phyloP scores from a whole-genome alignment of 2,329 filamentous ascomycete genomes.

The Akanthomyces uredinophilus region DNA sequence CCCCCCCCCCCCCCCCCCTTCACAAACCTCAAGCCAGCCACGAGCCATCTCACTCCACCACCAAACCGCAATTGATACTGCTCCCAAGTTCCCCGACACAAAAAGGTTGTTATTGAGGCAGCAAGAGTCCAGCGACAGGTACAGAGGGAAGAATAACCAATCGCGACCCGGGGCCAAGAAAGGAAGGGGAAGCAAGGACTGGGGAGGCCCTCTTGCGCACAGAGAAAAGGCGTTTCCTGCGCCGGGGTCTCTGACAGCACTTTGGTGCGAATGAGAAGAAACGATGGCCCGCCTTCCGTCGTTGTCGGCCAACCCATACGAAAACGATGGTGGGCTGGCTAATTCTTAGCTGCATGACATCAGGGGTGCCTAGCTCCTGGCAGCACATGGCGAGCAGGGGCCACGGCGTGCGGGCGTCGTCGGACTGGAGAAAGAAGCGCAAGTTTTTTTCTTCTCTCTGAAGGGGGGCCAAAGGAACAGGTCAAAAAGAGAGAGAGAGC shows the following conservation, averaged over 20 bases:
- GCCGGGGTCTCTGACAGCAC: background rate
- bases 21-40: background rate
- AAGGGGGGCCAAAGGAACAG: background rate
- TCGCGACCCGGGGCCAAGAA: background rate
- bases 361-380: background rate
- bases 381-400: slow-evolving; percentile 12
- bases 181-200: background rate
- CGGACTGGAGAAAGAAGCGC: background rate
- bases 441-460: background rate
- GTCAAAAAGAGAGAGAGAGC: background rate
- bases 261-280: background rate
- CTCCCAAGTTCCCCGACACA: background rate
- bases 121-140: background rate
- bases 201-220: background rate
- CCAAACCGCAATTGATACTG: background rate
- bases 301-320: slow-evolving; percentile 5
- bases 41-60: background rate
- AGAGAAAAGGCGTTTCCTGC: background rate
- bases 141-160: background rate
- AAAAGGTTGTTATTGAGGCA: background rate
- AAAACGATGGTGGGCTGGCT: background rate
- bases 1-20: background rate
- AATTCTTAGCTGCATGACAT: slow-evolving; percentile 1
- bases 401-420: background rate
- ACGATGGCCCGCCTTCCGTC: background rate